Conservation (phyloP, 805 yeast species). For the Yarrowia yakushimensis region DNA sequence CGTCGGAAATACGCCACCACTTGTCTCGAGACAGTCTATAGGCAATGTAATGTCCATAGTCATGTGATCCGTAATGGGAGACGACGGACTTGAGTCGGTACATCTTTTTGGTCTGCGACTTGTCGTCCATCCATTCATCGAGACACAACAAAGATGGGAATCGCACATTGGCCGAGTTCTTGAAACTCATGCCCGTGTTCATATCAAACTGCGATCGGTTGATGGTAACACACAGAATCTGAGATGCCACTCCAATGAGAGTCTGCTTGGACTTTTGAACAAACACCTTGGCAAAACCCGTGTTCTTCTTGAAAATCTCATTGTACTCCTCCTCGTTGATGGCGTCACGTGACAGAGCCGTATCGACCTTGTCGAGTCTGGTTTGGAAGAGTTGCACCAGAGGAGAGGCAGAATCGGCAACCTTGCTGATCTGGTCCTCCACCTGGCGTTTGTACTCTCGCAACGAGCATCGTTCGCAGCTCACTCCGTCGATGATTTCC, state of each 20-base stretch:
- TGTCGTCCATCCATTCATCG: conserved; percentile 56
- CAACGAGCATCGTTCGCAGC: conserved; percentile 90
- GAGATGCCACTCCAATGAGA: conserved; percentile 64
- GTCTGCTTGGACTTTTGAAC: conserved; percentile 82
- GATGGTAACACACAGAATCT: conserved; percentile 69
- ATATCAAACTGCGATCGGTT: conserved; percentile 93
- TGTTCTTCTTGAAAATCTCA: conserved; percentile 63
- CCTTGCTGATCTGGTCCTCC: conserved; percentile 27
- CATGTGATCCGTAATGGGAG: conserved; percentile 92
- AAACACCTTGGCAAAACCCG: conserved; percentile 52
- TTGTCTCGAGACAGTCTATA: conserved; percentile 51
- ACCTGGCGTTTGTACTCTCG: conserved; percentile 36
- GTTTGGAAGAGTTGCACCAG: conserved; percentile 38
- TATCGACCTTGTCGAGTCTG: conserved; percentile 49
- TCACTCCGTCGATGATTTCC: conserved; percentile 88
- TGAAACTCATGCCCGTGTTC: conserved; percentile 72
- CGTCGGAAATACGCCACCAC: conserved; percentile 97
- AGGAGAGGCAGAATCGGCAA: background rate
- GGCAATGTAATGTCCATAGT: conserved; percentile 95
- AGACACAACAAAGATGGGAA: conserved; percentile 71
- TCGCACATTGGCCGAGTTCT: conserved; percentile 76
- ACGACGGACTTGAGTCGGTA: conserved; percentile 82
- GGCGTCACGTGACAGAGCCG: conserved; percentile 59
- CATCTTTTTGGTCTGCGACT: conserved; percentile 33
- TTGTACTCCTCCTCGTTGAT: conserved; percentile 79